Base-by-base conservation (phyloP, 176 grass and related monocot species). In the Triticum urartu region DNA sequence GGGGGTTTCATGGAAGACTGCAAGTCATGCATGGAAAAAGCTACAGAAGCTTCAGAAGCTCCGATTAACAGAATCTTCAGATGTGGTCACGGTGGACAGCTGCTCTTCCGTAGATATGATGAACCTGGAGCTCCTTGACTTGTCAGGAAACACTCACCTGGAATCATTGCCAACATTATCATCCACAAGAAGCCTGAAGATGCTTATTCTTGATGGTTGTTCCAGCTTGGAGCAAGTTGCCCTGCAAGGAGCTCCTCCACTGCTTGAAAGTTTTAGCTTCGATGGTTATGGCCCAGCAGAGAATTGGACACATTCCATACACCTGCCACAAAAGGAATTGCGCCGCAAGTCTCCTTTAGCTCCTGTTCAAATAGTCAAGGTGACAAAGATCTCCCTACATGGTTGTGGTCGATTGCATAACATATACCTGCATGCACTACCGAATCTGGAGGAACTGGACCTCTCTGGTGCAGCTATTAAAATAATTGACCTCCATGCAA, bases 201-300 rank as follows among this genome's bases (percentile, higher is more conserved):
- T 20, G 80, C 66, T 83, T 25, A 1, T 83, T 79, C 3, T 56
- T 59, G 66, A 83, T 59, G 80, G 80, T 11, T 71, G 80, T 83
- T 83, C 12, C 8, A 59, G 47, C 47, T 59, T 83, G 54, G 11
- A 39, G 0, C 20, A 61, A 3, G 33, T 79, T 76, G 72, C 28
- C 11, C 7, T 74, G 14, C 1, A 48, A 48, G 3, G 42, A 26
- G 22, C 42, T 50, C 71, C n/a, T 74, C 72, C 72, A 48, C 22
- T 30, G 13, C 72, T 75, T 7, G 42, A 50, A 52, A 30, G 25
- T 76, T 76, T 76, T 20, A 76, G 72, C 45, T 76, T 76, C 0
- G 72, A 76, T 52, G 72, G 72, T 76, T 52, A 76, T 75, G 42
- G 72, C 13, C 72, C 24, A 25, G 5, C 38, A 25, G n/a, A 72